Evolutionary conservation across 176 grass and related monocot species (phyloP).

Genomic region (Juncus effusus): DNA sequence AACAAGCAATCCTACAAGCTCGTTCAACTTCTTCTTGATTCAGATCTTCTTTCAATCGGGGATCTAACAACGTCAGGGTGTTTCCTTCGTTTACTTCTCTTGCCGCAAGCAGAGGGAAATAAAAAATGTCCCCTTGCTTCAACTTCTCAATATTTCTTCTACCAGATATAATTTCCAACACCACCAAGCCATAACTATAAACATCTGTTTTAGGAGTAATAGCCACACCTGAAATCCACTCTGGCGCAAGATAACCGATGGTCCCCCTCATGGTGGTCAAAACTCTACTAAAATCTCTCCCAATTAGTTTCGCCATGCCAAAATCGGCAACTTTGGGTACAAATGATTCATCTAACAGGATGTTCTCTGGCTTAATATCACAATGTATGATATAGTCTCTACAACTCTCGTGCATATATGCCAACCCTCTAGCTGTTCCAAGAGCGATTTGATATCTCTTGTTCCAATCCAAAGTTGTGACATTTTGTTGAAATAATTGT

Average conservation of each 20-base stretch:
- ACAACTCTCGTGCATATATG: slow-evolving; percentile 49
- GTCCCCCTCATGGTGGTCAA: slow-evolving; percentile 10
- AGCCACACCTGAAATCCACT: slow-evolving; percentile 4
- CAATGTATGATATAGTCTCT: slow-evolving; percentile 64
- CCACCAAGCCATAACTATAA: slow-evolving; percentile 10
- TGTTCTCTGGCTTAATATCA: slow-evolving; percentile 77
- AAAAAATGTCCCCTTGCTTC: background rate
- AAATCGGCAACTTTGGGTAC: slow-evolving; percentile 48
- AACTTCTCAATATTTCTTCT: slow-evolving; percentile 5
- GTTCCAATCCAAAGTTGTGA: slow-evolving; percentile 25
- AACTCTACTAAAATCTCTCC: slow-evolving; percentile 12
- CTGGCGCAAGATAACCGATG: slow-evolving; percentile 5
- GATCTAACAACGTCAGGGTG: background rate
- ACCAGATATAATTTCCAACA: slow-evolving; percentile 10
- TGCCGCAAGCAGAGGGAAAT: background rate
- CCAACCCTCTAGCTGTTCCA: slow-evolving; percentile 33
- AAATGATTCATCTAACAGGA: slow-evolving; percentile 31
- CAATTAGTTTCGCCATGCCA: slow-evolving; percentile 25
- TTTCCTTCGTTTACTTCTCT: slow-evolving; percentile 11
- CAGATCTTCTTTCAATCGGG: background rate
- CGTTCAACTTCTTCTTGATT: slow-evolving; percentile 7
- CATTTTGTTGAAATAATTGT: slow-evolving; percentile 23
- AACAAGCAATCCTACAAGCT: slow-evolving; percentile 3
- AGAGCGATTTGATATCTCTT: slow-evolving; percentile 36
- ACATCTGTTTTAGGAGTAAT: slow-evolving; percentile 9